These are phyloP conservation scores for Cryptosporidium canis DNA, from an alignment of 169 alveolate genomes.

Conservation along the genomic window DNA sequence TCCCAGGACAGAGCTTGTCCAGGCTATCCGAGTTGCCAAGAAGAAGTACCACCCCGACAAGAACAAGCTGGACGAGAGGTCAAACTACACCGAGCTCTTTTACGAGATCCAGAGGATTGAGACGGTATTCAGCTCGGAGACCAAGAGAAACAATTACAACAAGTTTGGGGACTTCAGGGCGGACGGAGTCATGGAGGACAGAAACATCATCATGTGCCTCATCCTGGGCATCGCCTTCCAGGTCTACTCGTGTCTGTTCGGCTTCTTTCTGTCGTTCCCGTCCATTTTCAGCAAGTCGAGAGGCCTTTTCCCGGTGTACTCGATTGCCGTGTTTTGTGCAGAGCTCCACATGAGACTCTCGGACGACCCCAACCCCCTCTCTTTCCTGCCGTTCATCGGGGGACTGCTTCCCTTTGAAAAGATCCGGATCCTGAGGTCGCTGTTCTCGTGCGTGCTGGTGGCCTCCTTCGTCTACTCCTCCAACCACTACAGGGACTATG, in stretches of 20 bases:
- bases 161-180: slow-evolving; percentile 65
- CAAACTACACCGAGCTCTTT: slow-evolving; percentile 12
- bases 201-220: slow-evolving; percentile 49
- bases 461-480: slow-evolving; percentile 48
- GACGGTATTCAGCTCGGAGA: slow-evolving; percentile 52
- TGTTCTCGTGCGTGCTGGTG: slow-evolving; percentile 1
- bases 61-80: slow-evolving; percentile 33
- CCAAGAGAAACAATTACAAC: slow-evolving; percentile 49
- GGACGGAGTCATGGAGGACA: slow-evolving; percentile 55
- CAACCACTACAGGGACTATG: slow-evolving; percentile 45
- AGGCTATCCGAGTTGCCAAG: slow-evolving; percentile 59
- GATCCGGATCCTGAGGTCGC: slow-evolving; percentile 20
- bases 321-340: slow-evolving; percentile 66
- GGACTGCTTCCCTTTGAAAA: slow-evolving; percentile 53
- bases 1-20: slow-evolving; percentile 36
- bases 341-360: slow-evolving; percentile 60
- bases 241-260: slow-evolving; percentile 48
- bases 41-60: slow-evolving; percentile 68
- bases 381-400: slow-evolving; percentile 40
- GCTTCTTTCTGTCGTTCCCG: slow-evolving; percentile 56
- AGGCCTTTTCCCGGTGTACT: slow-evolving; percentile 49
- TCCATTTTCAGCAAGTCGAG: slow-evolving; percentile 53
- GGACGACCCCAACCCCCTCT: slow-evolving; percentile 60
- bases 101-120: slow-evolving; percentile 64
- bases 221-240: slow-evolving; percentile 55